Evolutionary conservation across 768 basidiomycete genomes (phyloP).

Genomic region (Boletus tylopilopsis): DNA sequence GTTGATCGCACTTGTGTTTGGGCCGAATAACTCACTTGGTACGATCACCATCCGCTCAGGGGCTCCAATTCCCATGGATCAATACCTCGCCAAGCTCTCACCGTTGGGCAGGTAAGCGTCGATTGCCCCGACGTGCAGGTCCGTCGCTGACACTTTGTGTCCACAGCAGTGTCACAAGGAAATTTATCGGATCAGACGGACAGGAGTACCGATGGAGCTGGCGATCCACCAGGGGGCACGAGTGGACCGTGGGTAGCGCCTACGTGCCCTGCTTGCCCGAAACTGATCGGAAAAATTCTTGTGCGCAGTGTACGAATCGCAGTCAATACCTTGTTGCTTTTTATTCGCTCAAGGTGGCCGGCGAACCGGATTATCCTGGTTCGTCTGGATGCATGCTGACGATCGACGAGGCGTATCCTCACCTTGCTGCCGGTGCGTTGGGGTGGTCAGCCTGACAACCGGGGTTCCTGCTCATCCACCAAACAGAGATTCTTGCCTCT

Average conservation of each 20-base stretch:
- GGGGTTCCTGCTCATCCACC: conserved; percentile 10
- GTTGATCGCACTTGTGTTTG: conserved; percentile 49
- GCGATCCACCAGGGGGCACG: conserved; percentile 44
- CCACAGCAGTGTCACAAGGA: conserved; percentile 43
- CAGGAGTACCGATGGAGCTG: conserved; percentile 61
- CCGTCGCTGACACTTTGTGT: conserved; percentile 3
- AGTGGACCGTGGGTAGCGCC: conserved; percentile 55
- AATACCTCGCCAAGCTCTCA: conserved; percentile 46
- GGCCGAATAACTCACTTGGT: conserved; percentile 46
- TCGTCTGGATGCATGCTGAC: conserved; percentile 64
- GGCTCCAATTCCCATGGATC: conserved; percentile 42
- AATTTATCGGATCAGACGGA: conserved; percentile 57
- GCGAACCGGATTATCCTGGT: conserved; percentile 48
- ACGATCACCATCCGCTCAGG: conserved; percentile 44
- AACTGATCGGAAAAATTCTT: conserved; percentile 1
- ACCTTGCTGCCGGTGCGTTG: conserved; percentile 52
- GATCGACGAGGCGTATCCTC: conserved; percentile 56
- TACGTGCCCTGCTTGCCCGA: neutral
- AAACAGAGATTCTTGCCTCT: conserved; percentile 56
- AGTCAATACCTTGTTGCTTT: conserved; percentile 52
- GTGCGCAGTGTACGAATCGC: conserved; percentile 50
- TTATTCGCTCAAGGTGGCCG: conserved; percentile 53
- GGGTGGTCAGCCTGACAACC: neutral
- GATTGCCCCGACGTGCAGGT: neutral
- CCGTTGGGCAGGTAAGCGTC: conserved; percentile 40